Evolutionary conservation across 805 yeast genomes (phyloP), one percentile per base, ranked within the genome.

Genomic region (Saturnispora silvae): DNA sequence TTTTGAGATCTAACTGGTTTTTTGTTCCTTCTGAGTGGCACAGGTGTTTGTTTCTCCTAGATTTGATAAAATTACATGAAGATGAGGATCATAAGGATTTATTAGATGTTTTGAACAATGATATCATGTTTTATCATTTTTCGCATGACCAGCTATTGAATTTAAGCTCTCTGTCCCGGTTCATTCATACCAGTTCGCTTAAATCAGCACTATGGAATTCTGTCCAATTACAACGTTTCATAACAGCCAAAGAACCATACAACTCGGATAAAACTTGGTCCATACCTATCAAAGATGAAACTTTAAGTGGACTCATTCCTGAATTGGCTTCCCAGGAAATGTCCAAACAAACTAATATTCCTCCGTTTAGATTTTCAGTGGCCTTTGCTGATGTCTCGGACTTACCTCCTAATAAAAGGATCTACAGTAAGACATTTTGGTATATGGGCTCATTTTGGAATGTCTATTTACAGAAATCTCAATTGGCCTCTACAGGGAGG

Each of bases 371-470:
- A 38, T 70, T 72, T 46, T 66, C 75, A 0, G 62, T 71, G 34
- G 68, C 72, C 4, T 72, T 72, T 50, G 60, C 66, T 7, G 63
- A 68, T 36, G 63, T 72, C 3, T 62, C 69, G 3, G 62, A 61
- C 10, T 53, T 72, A 14, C 52, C 57, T 13, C 59, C 66, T 1
- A 71, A 64, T 14, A 66, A 63, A 45, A 53, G 77, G 29, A 67
- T 68, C 1, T 72, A 72, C 45, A 67, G 72, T 8, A 63, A 65
- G 40, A 64, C 74, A 0, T 56, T 70, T 24, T 72, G 77, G 75
- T 72, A 71, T 46, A 75, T 76, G n/a, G 78, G 78, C 0, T 70
- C 77, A 9, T 69, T 65, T 45, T 72, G 78, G 78, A 70, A 69
- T 43, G 50, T 72, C 7, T 72, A 72, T 47, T 54, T 71, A 23